These are phyloP conservation scores for Loxodes magnus DNA, from an alignment of 73 alveolate genomes.

Conservation along the genomic window DNA sequence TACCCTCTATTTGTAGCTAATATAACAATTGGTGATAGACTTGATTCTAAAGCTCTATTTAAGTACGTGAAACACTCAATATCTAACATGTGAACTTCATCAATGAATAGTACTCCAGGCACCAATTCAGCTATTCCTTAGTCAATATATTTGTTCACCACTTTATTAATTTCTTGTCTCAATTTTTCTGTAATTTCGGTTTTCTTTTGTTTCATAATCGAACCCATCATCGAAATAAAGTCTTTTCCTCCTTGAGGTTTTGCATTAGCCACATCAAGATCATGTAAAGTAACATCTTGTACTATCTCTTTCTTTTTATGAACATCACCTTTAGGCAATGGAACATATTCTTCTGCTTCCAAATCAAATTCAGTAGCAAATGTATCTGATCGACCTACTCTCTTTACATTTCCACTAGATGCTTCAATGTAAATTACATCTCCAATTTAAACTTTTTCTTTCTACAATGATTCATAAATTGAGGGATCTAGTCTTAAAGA, in stretches of 20 bases:
- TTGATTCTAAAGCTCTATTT: constrained; percentile 92
- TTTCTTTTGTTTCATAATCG: constrained; percentile 94
- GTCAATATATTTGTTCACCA: constrained; percentile 97
- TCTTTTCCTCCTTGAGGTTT: constrained; percentile 99
- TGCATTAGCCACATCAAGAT: constrained; percentile 98
- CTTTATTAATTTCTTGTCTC: constrained; percentile 96
- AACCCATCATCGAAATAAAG: constrained; percentile 94
- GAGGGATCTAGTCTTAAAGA: constrained; percentile 96
- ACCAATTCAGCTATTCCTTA: constrained; percentile 99
- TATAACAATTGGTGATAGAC: constrained; percentile 97
- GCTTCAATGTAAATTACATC: constrained; percentile 99
- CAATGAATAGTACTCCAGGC: constrained; percentile 99
- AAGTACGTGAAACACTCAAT: constrained; percentile 98
- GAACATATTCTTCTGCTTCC: constrained; percentile 99
- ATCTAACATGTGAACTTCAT: constrained; percentile 99
- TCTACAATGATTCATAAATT: constrained; percentile 94
- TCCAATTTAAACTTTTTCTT: constrained; percentile 98
- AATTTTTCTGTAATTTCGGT: constrained; percentile 99
- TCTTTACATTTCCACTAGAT: constrained; percentile 95
- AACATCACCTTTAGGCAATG: constrained; percentile 99
- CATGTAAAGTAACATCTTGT: constrained; percentile 99
- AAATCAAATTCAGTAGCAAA: constrained; percentile 98
- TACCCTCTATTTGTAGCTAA: constrained; percentile 98
- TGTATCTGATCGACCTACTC: constrained; percentile 99
- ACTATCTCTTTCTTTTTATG: constrained; percentile 99